Conservation (phyloP, 2,329 filamentous ascomycete genomes). For the Zasmidium angulare region DNA sequence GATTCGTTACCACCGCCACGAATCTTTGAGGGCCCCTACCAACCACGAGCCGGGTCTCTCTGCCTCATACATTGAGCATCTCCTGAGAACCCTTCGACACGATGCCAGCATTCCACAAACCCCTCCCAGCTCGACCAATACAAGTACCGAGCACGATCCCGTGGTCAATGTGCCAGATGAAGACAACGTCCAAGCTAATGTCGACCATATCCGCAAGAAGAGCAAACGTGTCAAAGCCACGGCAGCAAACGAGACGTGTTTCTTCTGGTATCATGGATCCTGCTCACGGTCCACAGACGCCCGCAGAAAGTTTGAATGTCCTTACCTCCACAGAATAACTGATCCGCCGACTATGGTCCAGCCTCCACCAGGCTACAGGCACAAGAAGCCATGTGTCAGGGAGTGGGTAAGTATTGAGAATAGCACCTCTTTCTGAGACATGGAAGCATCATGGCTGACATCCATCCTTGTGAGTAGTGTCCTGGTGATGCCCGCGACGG, state of each 20-base stretch:
- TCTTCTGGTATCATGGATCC: constrained; percentile 24
- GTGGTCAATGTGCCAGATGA: too few species aligned
- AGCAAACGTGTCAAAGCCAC: background rate
- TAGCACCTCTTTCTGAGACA: too few species aligned
- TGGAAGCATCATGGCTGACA: too few species aligned
- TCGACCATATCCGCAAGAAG: background rate
- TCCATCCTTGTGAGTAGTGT: too few species aligned
- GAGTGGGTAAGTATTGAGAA: too few species aligned
- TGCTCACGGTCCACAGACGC: constrained; percentile 11
- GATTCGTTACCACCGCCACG: too few species aligned
- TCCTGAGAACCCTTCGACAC: too few species aligned
- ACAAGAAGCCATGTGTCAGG: constrained; percentile 10
- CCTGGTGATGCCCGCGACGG: constrained; percentile 19
- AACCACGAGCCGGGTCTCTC: too few species aligned
- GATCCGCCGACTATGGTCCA: constrained; percentile 18
- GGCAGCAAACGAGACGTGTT: constrained; percentile 15
- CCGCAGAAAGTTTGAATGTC: constrained; percentile 7
- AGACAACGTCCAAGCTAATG: background rate
- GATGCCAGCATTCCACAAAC: too few species aligned
- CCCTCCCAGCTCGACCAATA: too few species aligned
- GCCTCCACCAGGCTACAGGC: constrained; percentile 20
- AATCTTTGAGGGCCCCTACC: background rate
- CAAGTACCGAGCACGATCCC: too few species aligned
- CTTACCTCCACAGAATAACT: constrained; percentile 13
- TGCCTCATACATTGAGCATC: too few species aligned